These are phyloP conservation scores for Phytophthora brassicae DNA, from an alignment of 352 stramenopile species.

Conservation along the genomic window DNA sequence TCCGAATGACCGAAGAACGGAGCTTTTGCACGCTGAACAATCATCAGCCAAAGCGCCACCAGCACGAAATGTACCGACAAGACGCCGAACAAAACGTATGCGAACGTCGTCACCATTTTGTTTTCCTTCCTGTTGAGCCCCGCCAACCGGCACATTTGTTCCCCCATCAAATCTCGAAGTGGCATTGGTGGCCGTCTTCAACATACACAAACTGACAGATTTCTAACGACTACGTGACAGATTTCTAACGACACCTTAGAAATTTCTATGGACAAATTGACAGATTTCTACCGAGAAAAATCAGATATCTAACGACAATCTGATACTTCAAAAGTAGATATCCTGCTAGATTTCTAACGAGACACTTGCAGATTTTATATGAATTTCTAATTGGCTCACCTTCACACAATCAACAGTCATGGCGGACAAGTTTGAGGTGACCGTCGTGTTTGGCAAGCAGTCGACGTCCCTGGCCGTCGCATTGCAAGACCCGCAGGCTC, in stretches of 20 bases:
- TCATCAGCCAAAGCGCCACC: conserved; percentile 15
- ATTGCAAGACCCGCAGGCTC: conserved; percentile 20
- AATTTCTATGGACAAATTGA: background rate
- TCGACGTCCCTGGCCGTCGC: conserved; percentile 31
- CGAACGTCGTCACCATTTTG: background rate
- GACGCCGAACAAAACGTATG: conserved; percentile 7
- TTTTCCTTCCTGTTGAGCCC: conserved; percentile 3
- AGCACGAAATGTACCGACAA: conserved; percentile 19
- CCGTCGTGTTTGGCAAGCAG: conserved; percentile 50
- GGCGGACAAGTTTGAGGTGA: conserved; percentile 29
- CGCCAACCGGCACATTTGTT: background rate
- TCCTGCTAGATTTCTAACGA: too few species aligned
- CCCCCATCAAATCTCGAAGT: background rate
- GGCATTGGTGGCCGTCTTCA: background rate
- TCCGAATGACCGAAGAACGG: conserved; percentile 16
- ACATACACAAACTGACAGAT: background rate
- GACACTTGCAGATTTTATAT: too few species aligned
- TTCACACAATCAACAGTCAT: conserved; percentile 15
- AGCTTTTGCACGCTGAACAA: conserved; percentile 6
- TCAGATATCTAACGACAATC: background rate
- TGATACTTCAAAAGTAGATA: too few species aligned
- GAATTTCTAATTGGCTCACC: too few species aligned
- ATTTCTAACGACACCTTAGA: too few species aligned
- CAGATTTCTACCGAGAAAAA: background rate
- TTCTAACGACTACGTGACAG: background rate